These are phyloP conservation scores for Claviceps purpurea DNA, from an alignment of 2,329 filamentous ascomycete species.

Conservation along the genomic window DNA sequence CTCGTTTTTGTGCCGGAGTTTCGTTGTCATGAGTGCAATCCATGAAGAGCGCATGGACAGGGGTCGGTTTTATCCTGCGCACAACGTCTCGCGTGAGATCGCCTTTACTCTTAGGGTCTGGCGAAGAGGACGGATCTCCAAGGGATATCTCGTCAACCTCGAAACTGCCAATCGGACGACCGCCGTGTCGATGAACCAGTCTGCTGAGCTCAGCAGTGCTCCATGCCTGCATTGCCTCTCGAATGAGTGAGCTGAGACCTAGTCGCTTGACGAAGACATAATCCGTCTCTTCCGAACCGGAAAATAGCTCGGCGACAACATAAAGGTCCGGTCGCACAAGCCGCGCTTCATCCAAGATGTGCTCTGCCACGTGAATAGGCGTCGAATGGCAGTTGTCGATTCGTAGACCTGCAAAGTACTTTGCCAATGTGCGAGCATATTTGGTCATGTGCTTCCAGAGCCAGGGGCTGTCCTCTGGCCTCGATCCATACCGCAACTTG, in stretches of 20 bases:
- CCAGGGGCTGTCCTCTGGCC: constrained; percentile 76
- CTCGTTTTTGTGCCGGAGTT: constrained; percentile 85
- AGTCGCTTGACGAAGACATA: constrained; percentile 91
- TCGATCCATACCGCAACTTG: constrained; percentile 78
- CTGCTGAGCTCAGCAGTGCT: constrained; percentile 85
- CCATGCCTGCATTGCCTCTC: constrained; percentile 98
- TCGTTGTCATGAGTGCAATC: constrained; percentile 99
- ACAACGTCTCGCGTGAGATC: constrained; percentile 48
- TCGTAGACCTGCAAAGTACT: constrained; percentile 87
- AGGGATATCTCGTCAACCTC: constrained; percentile 77
- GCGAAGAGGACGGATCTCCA: constrained; percentile 30
- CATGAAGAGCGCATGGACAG: constrained; percentile 93
- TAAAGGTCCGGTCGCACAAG: constrained; percentile 77
- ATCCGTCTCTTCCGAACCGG: constrained; percentile 88
- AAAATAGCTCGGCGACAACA: constrained; percentile 90
- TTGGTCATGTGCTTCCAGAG: constrained; percentile 93
- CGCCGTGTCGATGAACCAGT: constrained; percentile 85
- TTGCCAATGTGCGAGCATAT: constrained; percentile 85
- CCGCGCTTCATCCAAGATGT: constrained; percentile 88
- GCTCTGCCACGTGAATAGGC: constrained; percentile 84
- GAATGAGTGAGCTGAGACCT: constrained; percentile 80
- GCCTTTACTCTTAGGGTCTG: constrained; percentile 16
- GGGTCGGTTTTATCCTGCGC: constrained; percentile 70
- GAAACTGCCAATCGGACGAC: constrained; percentile 90
- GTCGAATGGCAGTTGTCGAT: constrained; percentile 99